Base-by-base conservation (phyloP, 106 monocot species). In the Allium sativum region DNA sequence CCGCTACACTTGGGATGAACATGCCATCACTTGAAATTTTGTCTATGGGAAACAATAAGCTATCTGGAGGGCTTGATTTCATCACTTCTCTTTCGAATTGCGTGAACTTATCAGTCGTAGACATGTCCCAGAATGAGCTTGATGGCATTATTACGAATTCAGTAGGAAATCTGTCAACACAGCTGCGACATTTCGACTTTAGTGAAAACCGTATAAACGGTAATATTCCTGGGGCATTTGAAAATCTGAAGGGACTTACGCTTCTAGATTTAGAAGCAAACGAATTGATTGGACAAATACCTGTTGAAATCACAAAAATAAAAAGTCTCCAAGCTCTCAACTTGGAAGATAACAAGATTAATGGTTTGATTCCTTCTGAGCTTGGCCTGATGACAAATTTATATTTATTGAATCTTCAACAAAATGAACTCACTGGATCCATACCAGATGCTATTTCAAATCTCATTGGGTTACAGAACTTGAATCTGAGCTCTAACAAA, bases 341-440 rank as follows among this genome's bases (percentile, higher is more conserved):
- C 12, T 54, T 70, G 0, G 6, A 7, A 7, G 11, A 42, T 19
- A 62, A 62, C 20, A 70, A 0, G 6, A 10, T 70, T 18, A 14
- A 40, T 43, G 62, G 70, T 3, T 44, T 42, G 48, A 70, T 70
- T 31, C 70, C 70, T 9, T 40, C 0, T 53, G 62, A 70, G 14
- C 42, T 70, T 42, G 53, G 45, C 12, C 20, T 16, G 45, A 17
- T 70, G 31, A 70, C 7, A 42, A 61, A n/a, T 13, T 21, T 70
- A 45, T 21, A 18, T 40, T 1, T 10, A 1, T 8, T 70, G 11
- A 0, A 10, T 15, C 62, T 70, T 21, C 42, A 44, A 7, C 6
- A 11, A 0, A 70, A 70, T 46, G 8, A 12, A 42, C 53, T 70
- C 10, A 40, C 42, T 13, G 62, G 53, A 19, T 6, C 62, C 7